Percentiles rank a stretch among this genome's conserved stretches.
Conservation (phyloP, 306 rosid genomes). For the Lathyrus sativus region DNA sequence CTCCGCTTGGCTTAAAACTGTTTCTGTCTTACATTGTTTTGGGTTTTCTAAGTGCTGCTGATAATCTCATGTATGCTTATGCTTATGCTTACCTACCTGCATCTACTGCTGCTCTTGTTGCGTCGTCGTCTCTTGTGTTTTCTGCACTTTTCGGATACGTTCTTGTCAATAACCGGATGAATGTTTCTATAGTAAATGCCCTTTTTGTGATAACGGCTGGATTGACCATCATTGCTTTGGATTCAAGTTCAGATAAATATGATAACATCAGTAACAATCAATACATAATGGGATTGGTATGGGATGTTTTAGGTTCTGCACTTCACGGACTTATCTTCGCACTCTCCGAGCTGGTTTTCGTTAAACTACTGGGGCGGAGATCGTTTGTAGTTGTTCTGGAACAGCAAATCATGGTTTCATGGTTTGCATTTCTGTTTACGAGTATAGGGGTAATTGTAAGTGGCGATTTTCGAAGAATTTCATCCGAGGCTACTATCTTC, state of each 20-base stretch:
- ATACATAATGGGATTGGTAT: conserved; percentile 74
- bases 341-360: conserved; percentile 78
- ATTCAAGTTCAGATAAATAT: conserved; percentile 79
- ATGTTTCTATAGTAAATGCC: conserved; percentile 70
- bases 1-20: conserved; percentile 60
- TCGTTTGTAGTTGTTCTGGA: conserved; percentile 89
- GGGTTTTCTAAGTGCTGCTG: conserved; percentile 86
- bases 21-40: conserved; percentile 54
- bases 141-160: conserved; percentile 79
- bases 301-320: conserved; percentile 92
- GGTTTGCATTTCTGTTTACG: conserved; percentile 73
- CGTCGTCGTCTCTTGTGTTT: conserved; percentile 82
- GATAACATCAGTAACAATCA: conserved; percentile 48
- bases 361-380: conserved; percentile 62
- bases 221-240: conserved; percentile 77
- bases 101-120: conserved; percentile 83
- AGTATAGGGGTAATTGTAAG: conserved; percentile 59
- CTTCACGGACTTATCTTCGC: conserved; percentile 95
- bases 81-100: conserved; percentile 98
- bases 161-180: conserved; percentile 70
- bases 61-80: conserved; percentile 91
- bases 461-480: conserved; percentile 66
- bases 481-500: conserved; percentile 61
- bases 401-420: conserved; percentile 86
- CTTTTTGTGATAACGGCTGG: conserved; percentile 72